Conservation (phyloP, 129 eudicot species). For the Escallonia herrerae region DNA sequence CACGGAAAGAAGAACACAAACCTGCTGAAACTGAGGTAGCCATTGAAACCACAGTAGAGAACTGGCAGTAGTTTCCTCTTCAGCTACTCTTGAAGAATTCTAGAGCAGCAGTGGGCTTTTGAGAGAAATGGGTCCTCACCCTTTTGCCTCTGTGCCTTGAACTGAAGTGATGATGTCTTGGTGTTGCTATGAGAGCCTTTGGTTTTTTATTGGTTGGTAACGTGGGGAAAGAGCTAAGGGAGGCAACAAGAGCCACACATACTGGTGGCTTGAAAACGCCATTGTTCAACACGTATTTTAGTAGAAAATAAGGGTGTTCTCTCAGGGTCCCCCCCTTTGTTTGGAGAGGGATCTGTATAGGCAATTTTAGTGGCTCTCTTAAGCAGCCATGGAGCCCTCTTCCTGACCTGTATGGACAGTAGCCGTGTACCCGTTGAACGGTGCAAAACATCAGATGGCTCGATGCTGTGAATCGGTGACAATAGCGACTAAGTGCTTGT, state of each 20-base stretch:
- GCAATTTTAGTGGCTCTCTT: conserved; percentile 6
- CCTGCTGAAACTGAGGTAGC: conserved; percentile 39
- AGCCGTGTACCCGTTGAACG: no score
- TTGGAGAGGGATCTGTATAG: conserved; percentile 14
- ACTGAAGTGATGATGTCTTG: conserved; percentile 15
- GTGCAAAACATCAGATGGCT: no score
- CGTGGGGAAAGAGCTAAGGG: conserved; percentile 6
- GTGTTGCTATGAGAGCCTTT: conserved; percentile 30
- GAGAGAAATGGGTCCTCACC: background rate
- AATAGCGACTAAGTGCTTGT: no score
- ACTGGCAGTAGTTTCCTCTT: background rate
- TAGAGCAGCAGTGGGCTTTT: background rate
- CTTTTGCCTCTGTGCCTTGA: conserved; percentile 4
- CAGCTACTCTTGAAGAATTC: background rate
- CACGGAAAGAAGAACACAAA: conserved; percentile 42
- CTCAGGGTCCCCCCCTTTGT: conserved; percentile 6
- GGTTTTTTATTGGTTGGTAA: conserved; percentile 17
- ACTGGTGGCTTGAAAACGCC: conserved; percentile 26
- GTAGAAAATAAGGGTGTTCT: conserved; percentile 7
- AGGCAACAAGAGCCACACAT: conserved; percentile 51
- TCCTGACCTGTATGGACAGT: background rate
- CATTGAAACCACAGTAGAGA: conserved; percentile 16
- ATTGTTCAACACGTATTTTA: conserved; percentile 8
- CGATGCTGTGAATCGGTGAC: no score
- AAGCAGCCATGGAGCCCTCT: background rate